These are phyloP conservation scores for Dittrichia graveolens DNA, from an alignment of 129 eudicot species.

Conservation along the genomic window DNA sequence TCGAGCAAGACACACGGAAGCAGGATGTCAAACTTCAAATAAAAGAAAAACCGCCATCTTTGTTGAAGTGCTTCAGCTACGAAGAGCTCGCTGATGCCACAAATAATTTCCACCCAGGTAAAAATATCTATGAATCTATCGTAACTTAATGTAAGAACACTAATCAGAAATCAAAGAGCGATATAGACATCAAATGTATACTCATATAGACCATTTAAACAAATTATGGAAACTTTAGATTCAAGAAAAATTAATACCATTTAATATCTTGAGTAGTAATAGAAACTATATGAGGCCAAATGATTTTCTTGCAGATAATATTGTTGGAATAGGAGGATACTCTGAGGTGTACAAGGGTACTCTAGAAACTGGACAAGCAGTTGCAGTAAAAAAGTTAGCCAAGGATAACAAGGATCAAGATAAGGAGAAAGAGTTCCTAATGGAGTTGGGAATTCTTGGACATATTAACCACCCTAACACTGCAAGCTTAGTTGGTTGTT, in stretches of 20 bases:
- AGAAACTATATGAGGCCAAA: not conserved
- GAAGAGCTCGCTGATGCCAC: constrained; percentile 77
- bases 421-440: constrained; percentile 87
- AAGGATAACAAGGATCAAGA: constrained; percentile 59
- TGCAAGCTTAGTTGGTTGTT: constrained; percentile 73
- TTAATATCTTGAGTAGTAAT: not conserved
- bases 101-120: constrained; percentile 71
- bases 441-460: constrained; percentile 83
- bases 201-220: too few species aligned
- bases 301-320: constrained; percentile 51
- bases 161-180: not conserved
- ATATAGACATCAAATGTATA: not conserved
- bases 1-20: constrained; percentile 40
- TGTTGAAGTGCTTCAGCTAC: constrained; percentile 66
- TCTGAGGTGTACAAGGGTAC: constrained; percentile 90
- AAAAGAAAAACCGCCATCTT: constrained; percentile 45
- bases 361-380: constrained; percentile 49
- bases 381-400: constrained; percentile 85
- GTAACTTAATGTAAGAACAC: not conserved
- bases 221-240: too few species aligned
- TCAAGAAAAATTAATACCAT: not conserved
- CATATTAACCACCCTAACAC: constrained; percentile 90
- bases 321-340: constrained; percentile 89
- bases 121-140: not conserved
- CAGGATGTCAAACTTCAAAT: constrained; percentile 23